Evolutionary conservation across 2,329 filamentous ascomycete genomes (phyloP).

Genomic region (Cercospora sp.): DNA sequence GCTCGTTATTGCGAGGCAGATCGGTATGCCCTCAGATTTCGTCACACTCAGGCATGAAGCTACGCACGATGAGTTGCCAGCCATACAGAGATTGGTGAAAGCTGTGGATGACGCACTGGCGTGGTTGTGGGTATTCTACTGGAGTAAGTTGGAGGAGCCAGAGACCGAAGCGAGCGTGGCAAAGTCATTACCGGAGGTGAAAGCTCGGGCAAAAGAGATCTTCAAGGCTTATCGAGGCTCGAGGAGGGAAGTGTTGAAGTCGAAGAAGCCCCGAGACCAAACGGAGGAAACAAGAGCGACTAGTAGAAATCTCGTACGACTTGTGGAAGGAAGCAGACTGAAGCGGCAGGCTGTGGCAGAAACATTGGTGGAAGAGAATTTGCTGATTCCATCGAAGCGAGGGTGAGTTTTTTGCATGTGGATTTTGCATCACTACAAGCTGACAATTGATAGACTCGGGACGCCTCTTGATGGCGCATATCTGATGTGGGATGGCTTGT

Average conservation of each 20-base stretch:
- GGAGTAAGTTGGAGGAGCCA: constrained; percentile 55
- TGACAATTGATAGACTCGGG: constrained; percentile 32
- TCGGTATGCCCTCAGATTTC: constrained; percentile 72
- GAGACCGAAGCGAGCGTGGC: constrained; percentile 30
- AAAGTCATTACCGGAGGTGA: constrained; percentile 39
- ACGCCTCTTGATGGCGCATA: constrained; percentile 46
- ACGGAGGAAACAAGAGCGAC: constrained; percentile 16
- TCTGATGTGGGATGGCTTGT: constrained; percentile 46
- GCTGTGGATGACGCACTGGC: constrained; percentile 68
- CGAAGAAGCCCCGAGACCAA: constrained; percentile 32
- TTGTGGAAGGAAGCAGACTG: constrained; percentile 16
- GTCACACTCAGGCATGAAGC: constrained; percentile 88
- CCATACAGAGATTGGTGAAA: constrained; percentile 68
- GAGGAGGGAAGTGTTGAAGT: constrained; percentile 36
- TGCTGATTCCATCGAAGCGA: constrained; percentile 41
- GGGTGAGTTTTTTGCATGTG: constrained; percentile 26
- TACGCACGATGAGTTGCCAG: constrained; percentile 83
- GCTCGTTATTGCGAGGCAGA: constrained; percentile 68
- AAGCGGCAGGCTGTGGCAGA: constrained; percentile 26
- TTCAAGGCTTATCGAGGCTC: constrained; percentile 31
- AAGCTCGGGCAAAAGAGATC: constrained; percentile 31
- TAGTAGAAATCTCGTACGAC: constrained; percentile 16
- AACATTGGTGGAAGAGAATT: constrained; percentile 39
- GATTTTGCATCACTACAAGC: not conserved
- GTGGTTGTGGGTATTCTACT: constrained; percentile 92